These are phyloP conservation scores for Gomphus bonarii DNA, from an alignment of 1,284 basidiomycete genomes.

Conservation along the genomic window DNA sequence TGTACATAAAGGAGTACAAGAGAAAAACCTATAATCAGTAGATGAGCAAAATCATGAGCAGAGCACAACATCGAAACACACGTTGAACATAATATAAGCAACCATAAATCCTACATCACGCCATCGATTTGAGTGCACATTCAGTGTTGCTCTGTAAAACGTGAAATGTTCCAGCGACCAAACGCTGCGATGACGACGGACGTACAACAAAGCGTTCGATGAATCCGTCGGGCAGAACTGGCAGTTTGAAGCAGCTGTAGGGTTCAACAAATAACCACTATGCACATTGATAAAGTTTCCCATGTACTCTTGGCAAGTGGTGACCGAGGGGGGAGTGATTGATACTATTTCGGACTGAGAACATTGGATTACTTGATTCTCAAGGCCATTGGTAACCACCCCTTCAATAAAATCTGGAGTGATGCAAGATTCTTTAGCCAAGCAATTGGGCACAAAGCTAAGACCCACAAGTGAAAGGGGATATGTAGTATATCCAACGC, in stretches of 20 bases:
- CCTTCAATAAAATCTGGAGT: neutral
- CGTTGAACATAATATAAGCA: constrained; percentile 5
- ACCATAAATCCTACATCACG: neutral
- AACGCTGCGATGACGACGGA: neutral
- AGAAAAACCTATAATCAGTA: neutral
- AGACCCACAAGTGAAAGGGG: constrained; percentile 37
- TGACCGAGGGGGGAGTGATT: constrained; percentile 47
- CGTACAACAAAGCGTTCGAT: constrained; percentile 2
- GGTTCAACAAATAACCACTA: constrained; percentile 63
- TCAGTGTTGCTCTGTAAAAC: neutral
- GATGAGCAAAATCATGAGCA: neutral
- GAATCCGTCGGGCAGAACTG: constrained; percentile 35
- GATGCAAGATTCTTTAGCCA: constrained; percentile 33
- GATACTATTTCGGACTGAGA: constrained; percentile 40
- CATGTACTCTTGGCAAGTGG: constrained; percentile 54
- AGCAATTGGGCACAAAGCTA: constrained; percentile 34
- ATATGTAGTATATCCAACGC: too few species aligned
- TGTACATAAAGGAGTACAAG: neutral
- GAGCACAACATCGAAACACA: neutral
- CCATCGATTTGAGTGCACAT: constrained; percentile 1
- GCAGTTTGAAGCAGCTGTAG: constrained; percentile 40
- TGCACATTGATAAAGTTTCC: constrained; percentile 38
- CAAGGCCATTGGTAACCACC: constrained; percentile 13
- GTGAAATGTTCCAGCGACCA: neutral
- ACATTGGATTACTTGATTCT: constrained; percentile 45